Percentiles rank a stretch among this genome's conserved stretches.
These are phyloP conservation scores for Aspergillus ustus DNA, from an alignment of 2,329 filamentous ascomycete species.

Conservation along the genomic window DNA sequence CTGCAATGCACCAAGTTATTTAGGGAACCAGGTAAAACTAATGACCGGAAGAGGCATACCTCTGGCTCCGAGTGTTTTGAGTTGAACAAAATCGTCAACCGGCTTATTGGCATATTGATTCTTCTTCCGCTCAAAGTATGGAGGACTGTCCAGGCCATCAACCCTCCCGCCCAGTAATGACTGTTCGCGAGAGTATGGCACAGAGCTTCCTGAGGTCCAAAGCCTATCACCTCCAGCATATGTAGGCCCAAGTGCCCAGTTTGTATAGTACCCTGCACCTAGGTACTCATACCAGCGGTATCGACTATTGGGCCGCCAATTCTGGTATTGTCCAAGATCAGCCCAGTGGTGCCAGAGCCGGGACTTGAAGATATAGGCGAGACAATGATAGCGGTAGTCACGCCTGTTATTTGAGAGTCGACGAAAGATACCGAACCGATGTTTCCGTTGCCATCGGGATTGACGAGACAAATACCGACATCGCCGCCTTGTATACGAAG, in stretches of 20 bases:
- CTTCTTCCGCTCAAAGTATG: conserved; percentile 12
- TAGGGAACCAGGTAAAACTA: too few relatives aligned
- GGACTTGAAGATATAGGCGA: conserved; percentile 1
- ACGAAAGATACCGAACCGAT: conserved; percentile 60
- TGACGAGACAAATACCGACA: conserved; percentile 38
- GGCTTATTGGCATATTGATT: conserved; percentile 8
- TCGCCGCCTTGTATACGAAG: conserved; percentile 53
- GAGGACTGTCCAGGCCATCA: neutral
- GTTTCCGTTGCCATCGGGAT: conserved; percentile 50
- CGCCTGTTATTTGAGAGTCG: conserved; percentile 46
- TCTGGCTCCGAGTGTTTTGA: conserved; percentile 10
- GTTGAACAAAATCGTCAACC: conserved; percentile 10
- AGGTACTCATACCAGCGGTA: conserved; percentile 6
- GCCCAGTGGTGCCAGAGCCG: conserved; percentile 8
- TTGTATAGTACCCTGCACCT: conserved; percentile 1
- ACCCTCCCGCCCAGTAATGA: conserved; percentile 2
- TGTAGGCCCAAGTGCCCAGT: conserved; percentile 9
- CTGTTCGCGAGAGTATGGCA: conserved; percentile 3
- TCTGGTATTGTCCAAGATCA: conserved; percentile 14
- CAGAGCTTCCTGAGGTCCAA: conserved; percentile 1
- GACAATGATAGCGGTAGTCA: conserved; percentile 4
- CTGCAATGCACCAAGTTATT: neutral
- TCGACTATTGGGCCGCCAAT: conserved; percentile 8
- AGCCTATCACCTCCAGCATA: neutral
- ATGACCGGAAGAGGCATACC: neutral